Base-by-base conservation (phyloP, 495 filamentous ascomycete species). In the Eremomyces bilateralis region DNA sequence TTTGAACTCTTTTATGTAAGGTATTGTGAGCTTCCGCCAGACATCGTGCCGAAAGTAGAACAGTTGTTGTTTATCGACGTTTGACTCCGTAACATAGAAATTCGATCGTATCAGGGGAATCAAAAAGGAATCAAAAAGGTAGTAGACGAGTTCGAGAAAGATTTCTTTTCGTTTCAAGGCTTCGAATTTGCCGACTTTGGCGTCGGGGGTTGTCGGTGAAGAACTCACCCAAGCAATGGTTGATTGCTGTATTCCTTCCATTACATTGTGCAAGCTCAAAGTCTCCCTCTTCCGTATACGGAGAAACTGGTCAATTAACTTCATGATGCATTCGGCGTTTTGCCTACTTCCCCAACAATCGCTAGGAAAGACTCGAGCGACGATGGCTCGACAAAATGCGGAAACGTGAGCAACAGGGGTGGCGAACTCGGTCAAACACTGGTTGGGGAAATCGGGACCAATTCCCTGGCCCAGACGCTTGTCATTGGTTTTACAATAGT, bases 31-130 rank as follows among this genome's bases (percentile, higher is more conserved):
- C 12, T 60, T 63, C 37, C 69, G 65, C 88, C 88, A 97, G 24
- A 83, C 62, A 46, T 97, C 88, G 41, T 97, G 90, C 3, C 84
- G 73, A 44, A 94, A 95, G 57, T 80, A 97, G 53, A 93, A 92
- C 0, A 95, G 57, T 4, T 71, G 71, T 46, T 90, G 81, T 17
- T 70, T 64, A 45, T 94, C 73, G 4, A 62, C 57, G 42, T 71
- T 80, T 1, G 81, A 85, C 51, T 97, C 88, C 1, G 88, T 97
- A 17, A 94, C 80, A 44, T 97, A 80, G 43, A 97, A 97, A 46
- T 88, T 79, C 15, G 66, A 65, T 12, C 80, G 72, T 33, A 97
- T 65, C 1, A 95, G 65, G 4, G 88, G 88, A 40, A 94, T 80
- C 13, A 97, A 45, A 19, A 95, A 59, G 0, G 82, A 91, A 44